Base-by-base conservation (phyloP, 345 rosid genomes). In the Triadica sebifera region DNA sequence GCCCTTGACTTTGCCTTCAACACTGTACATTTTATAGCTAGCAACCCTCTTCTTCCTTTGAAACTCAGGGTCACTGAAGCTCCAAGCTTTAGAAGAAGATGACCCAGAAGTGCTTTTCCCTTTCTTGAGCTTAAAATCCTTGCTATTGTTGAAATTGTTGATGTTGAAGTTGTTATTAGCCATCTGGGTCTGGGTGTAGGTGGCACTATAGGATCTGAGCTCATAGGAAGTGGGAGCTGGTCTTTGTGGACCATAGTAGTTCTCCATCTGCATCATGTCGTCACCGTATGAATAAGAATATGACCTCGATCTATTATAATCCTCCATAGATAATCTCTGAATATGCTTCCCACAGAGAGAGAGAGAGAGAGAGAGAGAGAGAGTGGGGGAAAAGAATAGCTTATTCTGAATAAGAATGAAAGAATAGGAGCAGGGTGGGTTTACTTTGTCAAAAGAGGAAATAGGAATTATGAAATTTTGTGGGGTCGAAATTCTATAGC, bases 21-120 rank as follows among this genome's bases (percentile, higher is more conserved):
- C 94, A 67, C 88, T 83, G 79, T 90, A 94, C 94, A 86, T 92
- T 82, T 91, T 94, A 56, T 94, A 94, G 78, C 91, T 81, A 39
- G 98, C 97, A 69, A 94, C 96, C 86, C 98, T 87, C 85, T 87
- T 94, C 91, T 91, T 94, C 93, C 98, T 87, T 73, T 85, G 92
- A 50, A 94, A 86, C 82, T 94, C 98, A 55, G 97, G 97, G 76
- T 94, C 97, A 12, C 58, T 51, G 6, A 88, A 47, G 52, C 81
- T 85, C 97, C 97, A 91, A 1, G 84, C 67, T 55, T 81, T 89
- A 0, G 93, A 86, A 62, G 59, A 61, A 59, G 84, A 80, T 6
- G 89, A 84, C 67, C 77, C 88, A 57, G 81, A 73, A 71, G 61
- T 50, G 71, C 70, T 77, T 75, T 81, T 88, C 74, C 83, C 91